These are phyloP conservation scores for Metarhizium robertsii DNA, from an alignment of 2,329 filamentous ascomycete species.

Conservation along the genomic window DNA sequence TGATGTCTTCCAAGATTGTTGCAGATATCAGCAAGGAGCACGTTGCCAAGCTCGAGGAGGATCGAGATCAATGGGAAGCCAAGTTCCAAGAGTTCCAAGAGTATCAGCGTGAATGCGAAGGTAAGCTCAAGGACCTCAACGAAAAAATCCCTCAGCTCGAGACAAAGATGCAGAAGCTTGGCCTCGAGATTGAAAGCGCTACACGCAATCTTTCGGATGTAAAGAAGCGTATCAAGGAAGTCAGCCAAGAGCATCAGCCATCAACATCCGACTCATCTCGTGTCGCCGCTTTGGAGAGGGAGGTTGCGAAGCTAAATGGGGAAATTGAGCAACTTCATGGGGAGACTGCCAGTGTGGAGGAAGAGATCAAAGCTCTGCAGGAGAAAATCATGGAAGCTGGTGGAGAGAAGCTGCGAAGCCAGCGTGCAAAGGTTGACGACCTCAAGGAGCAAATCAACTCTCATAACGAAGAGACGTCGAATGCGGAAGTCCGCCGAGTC, in stretches of 20 bases:
- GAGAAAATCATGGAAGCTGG: slow-evolving; percentile 98
- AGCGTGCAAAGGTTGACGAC: slow-evolving; percentile 84
- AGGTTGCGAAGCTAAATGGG: slow-evolving; percentile 62
- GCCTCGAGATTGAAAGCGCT: slow-evolving; percentile 79
- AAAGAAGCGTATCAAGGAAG: slow-evolving; percentile 75
- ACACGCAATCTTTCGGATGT: slow-evolving; percentile 77
- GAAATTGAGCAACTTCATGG: slow-evolving; percentile 72
- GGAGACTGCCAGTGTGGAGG: slow-evolving; percentile 84
- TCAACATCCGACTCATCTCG: slow-evolving; percentile 73
- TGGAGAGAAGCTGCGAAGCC: slow-evolving; percentile 81
- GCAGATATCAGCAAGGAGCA: slow-evolving; percentile 81
- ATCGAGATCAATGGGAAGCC: slow-evolving; percentile 76
- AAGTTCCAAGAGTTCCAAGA: slow-evolving; percentile 80
- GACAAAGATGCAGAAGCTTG: slow-evolving; percentile 84
- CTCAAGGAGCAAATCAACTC: slow-evolving; percentile 78
- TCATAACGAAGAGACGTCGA: slow-evolving; percentile 72
- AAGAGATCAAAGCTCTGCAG: slow-evolving; percentile 85
- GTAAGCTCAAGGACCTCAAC: slow-evolving; percentile 59
- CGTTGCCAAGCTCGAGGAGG: slow-evolving; percentile 75
- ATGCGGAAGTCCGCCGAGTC: slow-evolving; percentile 75
- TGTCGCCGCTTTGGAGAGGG: slow-evolving; percentile 64
- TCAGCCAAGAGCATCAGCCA: slow-evolving; percentile 70
- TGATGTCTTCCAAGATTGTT: slow-evolving; percentile 95
- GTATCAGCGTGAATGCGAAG: slow-evolving; percentile 71
- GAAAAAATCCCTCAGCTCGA: slow-evolving; percentile 77